Conservation (phyloP, 2,329 filamentous ascomycete genomes). For the Alternaria solani region DNA sequence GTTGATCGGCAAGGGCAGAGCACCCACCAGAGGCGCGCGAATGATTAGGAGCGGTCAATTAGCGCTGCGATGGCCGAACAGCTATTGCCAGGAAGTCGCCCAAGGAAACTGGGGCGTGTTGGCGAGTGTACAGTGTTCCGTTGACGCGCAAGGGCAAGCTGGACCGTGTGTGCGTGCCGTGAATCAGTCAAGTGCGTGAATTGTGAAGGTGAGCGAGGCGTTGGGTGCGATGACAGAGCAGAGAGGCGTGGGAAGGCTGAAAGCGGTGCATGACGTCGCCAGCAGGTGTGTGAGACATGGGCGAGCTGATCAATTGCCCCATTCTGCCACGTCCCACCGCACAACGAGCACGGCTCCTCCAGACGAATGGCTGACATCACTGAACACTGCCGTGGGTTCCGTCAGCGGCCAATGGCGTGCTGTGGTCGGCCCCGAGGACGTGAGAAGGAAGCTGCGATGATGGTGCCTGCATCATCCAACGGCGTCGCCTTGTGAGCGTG, state of each 20-base stretch:
- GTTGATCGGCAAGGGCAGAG: conserved; percentile 10
- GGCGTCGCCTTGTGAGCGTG: not conserved
- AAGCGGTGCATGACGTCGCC: conserved; percentile 17
- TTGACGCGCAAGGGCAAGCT: not conserved
- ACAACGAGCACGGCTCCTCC: conserved; percentile 1
- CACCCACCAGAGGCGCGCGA: conserved; percentile 11
- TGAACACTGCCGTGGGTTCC: conserved; percentile 11
- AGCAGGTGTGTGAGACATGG: conserved; percentile 5
- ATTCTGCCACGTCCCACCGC: conserved; percentile 5
- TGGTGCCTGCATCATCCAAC: conserved; percentile 2
- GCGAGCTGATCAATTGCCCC: conserved; percentile 12
- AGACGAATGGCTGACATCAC: conserved; percentile 15
- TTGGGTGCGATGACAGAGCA: not conserved
- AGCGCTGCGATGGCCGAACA: conserved; percentile 17
- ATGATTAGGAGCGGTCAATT: conserved; percentile 22
- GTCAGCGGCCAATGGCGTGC: conserved; percentile 7
- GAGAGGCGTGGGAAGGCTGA: not conserved
- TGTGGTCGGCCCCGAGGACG: not conserved
- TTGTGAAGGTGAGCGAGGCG: not conserved
- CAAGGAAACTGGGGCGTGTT: conserved; percentile 4
- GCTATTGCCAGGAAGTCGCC: not conserved
- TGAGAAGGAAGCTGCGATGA: not conserved
- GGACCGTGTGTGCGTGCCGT: not conserved
- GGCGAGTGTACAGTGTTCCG: not conserved
- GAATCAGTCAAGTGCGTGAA: not conserved